phyloP scores from a whole-genome alignment of 2,329 filamentous ascomycete genomes.

The Aspergillus nomiae region DNA sequence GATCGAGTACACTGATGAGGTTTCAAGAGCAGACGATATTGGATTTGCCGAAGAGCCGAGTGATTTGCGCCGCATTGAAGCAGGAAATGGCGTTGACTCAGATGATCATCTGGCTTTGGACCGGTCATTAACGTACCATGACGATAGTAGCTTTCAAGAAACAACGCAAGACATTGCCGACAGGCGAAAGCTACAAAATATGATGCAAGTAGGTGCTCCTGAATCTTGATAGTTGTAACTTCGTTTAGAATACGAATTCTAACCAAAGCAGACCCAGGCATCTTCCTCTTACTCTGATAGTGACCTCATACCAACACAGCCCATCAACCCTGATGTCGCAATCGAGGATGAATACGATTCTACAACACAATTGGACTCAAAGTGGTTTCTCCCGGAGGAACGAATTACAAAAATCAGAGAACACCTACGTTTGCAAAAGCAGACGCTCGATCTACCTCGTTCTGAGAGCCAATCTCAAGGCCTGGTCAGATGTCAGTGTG shows the following conservation, averaged over 20 bases:
- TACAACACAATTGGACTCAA: slow-evolving; percentile 8
- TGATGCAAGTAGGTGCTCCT: slow-evolving; percentile 29
- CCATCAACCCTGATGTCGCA: slow-evolving; percentile 9
- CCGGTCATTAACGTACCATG: neutral
- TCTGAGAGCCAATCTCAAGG: neutral
- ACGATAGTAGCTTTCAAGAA: slow-evolving; percentile 17
- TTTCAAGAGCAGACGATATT: slow-evolving; percentile 28
- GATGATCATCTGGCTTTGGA: neutral
- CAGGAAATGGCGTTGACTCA: neutral
- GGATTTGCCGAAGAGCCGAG: slow-evolving; percentile 22
- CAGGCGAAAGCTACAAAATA: slow-evolving; percentile 32
- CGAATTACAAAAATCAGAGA: slow-evolving; percentile 22
- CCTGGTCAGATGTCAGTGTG: slow-evolving; percentile 45
- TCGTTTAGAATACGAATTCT: neutral
- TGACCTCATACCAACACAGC: slow-evolving; percentile 34
- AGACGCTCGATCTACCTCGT: neutral
- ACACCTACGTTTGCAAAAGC: slow-evolving; percentile 7
- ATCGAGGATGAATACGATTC: slow-evolving; percentile 4
- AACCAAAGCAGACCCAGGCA: slow-evolving; percentile 21
- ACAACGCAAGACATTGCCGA: slow-evolving; percentile 32
- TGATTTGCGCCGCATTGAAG: neutral
- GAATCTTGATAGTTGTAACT: neutral
- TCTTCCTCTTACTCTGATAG: slow-evolving; percentile 24
- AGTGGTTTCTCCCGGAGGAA: slow-evolving; percentile 20
- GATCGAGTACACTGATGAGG: slow-evolving; percentile 32